Evolutionary conservation across 352 stramenopile genomes (phyloP).

Genomic region (Globisporangium camurandrum): DNA sequence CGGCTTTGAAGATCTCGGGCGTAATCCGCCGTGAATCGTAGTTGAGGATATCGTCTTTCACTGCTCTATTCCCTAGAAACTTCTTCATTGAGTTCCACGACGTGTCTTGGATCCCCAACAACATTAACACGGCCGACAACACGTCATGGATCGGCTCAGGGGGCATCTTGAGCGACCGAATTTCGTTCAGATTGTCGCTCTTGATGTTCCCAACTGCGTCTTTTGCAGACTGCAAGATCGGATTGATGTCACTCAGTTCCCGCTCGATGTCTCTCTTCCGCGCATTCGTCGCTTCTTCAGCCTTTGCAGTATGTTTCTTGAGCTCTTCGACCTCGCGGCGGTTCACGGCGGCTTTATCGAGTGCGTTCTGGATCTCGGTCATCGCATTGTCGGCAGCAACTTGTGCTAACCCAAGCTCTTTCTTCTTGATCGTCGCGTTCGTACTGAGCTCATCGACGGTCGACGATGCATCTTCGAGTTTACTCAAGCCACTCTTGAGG

Average conservation of each 20-base stretch:
- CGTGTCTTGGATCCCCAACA: slow-evolving; percentile 93
- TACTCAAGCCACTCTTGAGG: slow-evolving; percentile 85
- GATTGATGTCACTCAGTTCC: slow-evolving; percentile 89
- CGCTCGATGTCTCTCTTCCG: slow-evolving; percentile 91
- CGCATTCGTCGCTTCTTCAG: slow-evolving; percentile 83
- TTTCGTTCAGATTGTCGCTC: slow-evolving; percentile 94
- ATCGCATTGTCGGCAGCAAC: slow-evolving; percentile 89
- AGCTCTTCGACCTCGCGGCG: slow-evolving; percentile 89
- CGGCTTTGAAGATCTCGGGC: slow-evolving; percentile 84
- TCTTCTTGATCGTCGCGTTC: slow-evolving; percentile 86
- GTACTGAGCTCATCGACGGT: slow-evolving; percentile 89
- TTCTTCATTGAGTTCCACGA: slow-evolving; percentile 97
- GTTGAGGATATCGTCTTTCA: slow-evolving; percentile 96
- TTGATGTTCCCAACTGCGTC: slow-evolving; percentile 92
- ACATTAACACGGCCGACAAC: slow-evolving; percentile 91
- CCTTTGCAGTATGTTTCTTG: slow-evolving; percentile 85
- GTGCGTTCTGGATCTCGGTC: slow-evolving; percentile 92
- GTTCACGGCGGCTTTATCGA: slow-evolving; percentile 84
- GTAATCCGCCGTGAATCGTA: slow-evolving; percentile 92
- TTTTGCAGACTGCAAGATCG: slow-evolving; percentile 88
- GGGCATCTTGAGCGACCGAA: slow-evolving; percentile 93
- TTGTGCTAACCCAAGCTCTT: slow-evolving; percentile 84
- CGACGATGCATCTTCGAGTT: slow-evolving; percentile 85
- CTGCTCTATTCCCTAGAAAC: slow-evolving; percentile 91
- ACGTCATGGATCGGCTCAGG: slow-evolving; percentile 94